These are phyloP conservation scores for Heritiera fomes DNA, from an alignment of 345 rosid species.

Conservation along the genomic window DNA sequence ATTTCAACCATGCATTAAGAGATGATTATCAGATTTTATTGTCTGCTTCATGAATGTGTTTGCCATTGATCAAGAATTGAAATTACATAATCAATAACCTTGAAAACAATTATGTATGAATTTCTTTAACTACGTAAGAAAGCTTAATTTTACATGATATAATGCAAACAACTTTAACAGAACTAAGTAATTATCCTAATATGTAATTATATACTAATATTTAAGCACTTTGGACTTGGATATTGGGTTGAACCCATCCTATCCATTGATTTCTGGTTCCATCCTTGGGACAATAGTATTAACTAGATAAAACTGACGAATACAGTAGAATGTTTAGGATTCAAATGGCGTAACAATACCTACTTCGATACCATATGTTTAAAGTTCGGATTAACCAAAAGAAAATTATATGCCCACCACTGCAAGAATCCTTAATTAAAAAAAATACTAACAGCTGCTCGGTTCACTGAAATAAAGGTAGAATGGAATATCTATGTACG, in stretches of 20 bases:
- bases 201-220: neutral
- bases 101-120: neutral
- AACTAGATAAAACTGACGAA: neutral
- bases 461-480: neutral
- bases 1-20: neutral
- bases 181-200: neutral
- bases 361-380: neutral
- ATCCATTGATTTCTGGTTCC: neutral
- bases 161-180: neutral
- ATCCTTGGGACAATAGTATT: neutral
- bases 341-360: neutral
- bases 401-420: neutral
- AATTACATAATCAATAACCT: neutral
- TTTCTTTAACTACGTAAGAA: neutral
- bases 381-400: neutral
- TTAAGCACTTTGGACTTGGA: neutral
- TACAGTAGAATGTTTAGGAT: neutral
- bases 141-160: neutral
- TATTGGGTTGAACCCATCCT: neutral
- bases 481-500: neutral
- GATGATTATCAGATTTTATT: neutral
- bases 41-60: neutral
- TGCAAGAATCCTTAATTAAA: neutral
- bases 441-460: neutral
- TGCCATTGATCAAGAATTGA: neutral